Evolutionary conservation across 352 stramenopile genomes (phyloP).

Genomic region (Phytophthora gonapodyides): DNA sequence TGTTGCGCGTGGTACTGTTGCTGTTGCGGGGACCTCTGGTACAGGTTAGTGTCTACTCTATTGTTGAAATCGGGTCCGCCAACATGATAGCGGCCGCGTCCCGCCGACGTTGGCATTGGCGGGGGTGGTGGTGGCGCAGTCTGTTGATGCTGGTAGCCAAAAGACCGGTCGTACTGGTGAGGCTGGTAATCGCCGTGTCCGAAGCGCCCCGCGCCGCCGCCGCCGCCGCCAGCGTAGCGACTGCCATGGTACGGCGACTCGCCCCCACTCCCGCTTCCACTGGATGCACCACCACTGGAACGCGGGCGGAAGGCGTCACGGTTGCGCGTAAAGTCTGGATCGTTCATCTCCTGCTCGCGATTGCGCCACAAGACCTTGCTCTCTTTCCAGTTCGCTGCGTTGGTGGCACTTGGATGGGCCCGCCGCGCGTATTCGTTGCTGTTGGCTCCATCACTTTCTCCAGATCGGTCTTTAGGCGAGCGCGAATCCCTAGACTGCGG

Average conservation of each 20-base stretch:
- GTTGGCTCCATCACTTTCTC: slow-evolving; percentile 9
- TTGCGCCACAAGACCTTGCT: slow-evolving; percentile 95
- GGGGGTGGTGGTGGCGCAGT: slow-evolving; percentile 22
- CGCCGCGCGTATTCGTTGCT: slow-evolving; percentile 22
- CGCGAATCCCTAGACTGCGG: slow-evolving; percentile 14
- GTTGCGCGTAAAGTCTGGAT: slow-evolving; percentile 92
- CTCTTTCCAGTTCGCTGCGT: slow-evolving; percentile 79
- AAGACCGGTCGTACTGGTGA: slow-evolving; percentile 39
- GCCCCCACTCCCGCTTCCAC: slow-evolving; percentile 34
- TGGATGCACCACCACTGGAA: slow-evolving; percentile 34
- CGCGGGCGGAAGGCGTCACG: slow-evolving; percentile 66
- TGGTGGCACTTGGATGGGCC: slow-evolving; percentile 30
- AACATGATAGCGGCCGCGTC: slow-evolving; percentile 39
- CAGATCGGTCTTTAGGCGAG: slow-evolving; percentile 21
- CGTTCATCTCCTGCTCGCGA: slow-evolving; percentile 93
- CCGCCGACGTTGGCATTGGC: slow-evolving; percentile 36
- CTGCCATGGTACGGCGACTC: slow-evolving; percentile 44
- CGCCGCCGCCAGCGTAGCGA: slow-evolving; percentile 25
- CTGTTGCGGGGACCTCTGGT: slow-evolving; percentile 43
- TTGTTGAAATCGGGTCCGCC: slow-evolving; percentile 48
- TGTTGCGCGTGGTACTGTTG: slow-evolving; percentile 44
- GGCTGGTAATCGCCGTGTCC: slow-evolving; percentile 32
- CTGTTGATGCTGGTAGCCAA: slow-evolving; percentile 33
- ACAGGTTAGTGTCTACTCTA: slow-evolving; percentile 64
- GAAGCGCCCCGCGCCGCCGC: slow-evolving; percentile 18